Base-by-base conservation (phyloP, 192 early-diverging fungal genomes). In the Podila horticola region DNA sequence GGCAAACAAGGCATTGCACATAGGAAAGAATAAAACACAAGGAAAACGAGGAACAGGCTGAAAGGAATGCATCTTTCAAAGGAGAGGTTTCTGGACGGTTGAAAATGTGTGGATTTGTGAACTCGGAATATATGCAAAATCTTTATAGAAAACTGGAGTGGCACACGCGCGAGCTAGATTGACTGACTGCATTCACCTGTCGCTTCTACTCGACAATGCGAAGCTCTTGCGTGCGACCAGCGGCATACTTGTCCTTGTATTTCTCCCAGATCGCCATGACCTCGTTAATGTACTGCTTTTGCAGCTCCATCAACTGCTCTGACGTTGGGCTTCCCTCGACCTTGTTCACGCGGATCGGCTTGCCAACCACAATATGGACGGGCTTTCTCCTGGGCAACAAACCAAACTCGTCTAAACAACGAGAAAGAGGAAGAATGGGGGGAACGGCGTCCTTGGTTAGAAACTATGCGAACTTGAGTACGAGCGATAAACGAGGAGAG, bases 161-260 rank as follows among this genome's bases (percentile, higher is more conserved):
- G 50, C 19, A 5, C 6, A 52, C 20, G n/a, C n/a, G 50, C 17
- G 2, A 2, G 50, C 19, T 8, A 3, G n/a, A 17, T 7, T 52
- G n/a, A n/a, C 58, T 9, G n/a, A 60, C 58, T 24, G 0, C 17
- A 12, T 30, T 24, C 17, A 34, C 12, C n/a, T n/a, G n/a, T 30
- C 2, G 4, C 45, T 22, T 31, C 29, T 86, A 95, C 60, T 92
- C 92, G 12, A 93, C 75, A 41, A 95, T 86, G 13, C 72, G 74
- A 66, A 95, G 82, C 33, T 93, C 93, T 62, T 85, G 82, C 34
- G 83, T 90, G 36, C 92, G 86, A 64, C 90, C 77, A 19, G 86
- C 87, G 20, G 92, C 89, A 57, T 93, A 94, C 34, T 88, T 75
- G 62, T 94, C 92, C 84, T 94, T 94, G 85, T 93, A 88, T 24